Base-by-base conservation (phyloP, 257 asterid genomes). In the Przewalskia tangutica region DNA sequence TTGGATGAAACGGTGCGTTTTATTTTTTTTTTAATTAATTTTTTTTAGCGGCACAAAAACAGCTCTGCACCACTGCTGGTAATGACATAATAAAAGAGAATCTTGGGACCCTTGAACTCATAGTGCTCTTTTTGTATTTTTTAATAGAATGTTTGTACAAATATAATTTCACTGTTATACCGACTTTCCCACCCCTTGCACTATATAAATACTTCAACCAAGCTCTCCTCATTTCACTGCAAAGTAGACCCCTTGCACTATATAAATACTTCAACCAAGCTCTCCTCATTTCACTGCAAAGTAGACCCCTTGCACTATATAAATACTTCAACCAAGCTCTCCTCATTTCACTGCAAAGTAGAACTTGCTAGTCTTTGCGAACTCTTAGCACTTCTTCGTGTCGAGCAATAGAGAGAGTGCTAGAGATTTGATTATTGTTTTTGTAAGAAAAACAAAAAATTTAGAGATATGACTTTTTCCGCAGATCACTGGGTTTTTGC, bases 1-100 rank as follows among this genome's bases (percentile, higher is more conserved):
- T n/a, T n/a, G n/a, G n/a, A n/a, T n/a, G n/a, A n/a, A n/a, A n/a
- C n/a, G n/a, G n/a, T n/a, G n/a, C n/a, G n/a, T n/a, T n/a, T n/a
- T n/a, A n/a, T n/a, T n/a, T n/a, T n/a, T n/a, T n/a, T n/a, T n/a
- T n/a, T n/a, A n/a, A n/a, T n/a, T n/a, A n/a, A n/a, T n/a, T n/a
- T n/a, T n/a, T n/a, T n/a, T n/a, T n/a, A n/a, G n/a, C n/a, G n/a
- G n/a, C n/a, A n/a, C n/a, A n/a, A n/a, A n/a, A n/a, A n/a, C n/a
- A n/a, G n/a, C n/a, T n/a, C n/a, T n/a, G n/a, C n/a, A n/a, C n/a
- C n/a, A n/a, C n/a, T n/a, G n/a, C n/a, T n/a, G 81, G 84, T 77
- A 8, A 54, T 82, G 81, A 85, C 88, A 75, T 85, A 84, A 82
- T 51, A 70, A 79, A 82, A 73, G 23, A 71, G 16, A 14, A 8